Evolutionary conservation across 352 stramenopile species (phyloP), one percentile per base, ranked within the genome.

Genomic region (Pelagophyceae sp.): DNA sequence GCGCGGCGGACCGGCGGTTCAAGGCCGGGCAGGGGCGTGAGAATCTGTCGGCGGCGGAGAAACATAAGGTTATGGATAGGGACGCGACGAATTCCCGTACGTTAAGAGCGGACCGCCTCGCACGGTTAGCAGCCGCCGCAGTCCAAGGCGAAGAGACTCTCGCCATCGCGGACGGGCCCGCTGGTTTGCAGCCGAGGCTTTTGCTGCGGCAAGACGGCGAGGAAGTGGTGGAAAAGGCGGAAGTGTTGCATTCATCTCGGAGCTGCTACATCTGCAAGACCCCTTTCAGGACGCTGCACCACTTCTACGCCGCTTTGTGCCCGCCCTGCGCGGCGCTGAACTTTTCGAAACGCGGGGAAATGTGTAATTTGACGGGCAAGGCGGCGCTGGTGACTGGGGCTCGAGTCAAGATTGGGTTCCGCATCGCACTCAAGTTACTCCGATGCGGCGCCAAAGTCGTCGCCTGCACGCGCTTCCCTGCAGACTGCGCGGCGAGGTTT

Each of bases 391-490:
- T 98, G 11, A 98, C 94, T 0, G 93, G 93, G 63, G 91, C 91
- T 5, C 86, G 94, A 35, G 93, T 98, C 58, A 98, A 98, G 85
- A 98, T 98, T 83, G 93, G 94, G 5, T 97, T 92, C 80, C 90
- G 97, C 80, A 92, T 93, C 25, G 88, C 91, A 32, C 83, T 98
- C 38, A 98, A 98, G 83, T 82, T 98, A 51, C 83, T 98, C 54
- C 83, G 96, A 5, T 87, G 85, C 45, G 92, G 91, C 5, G 87
- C 87, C 17, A 89, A 77, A 5, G 93, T 97, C 1, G 84, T 51
- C 67, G 67, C 67, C 35, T 60, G 11, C 15, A 37, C 67, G 67
- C 38, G 67, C 35, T 74, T n/a, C 67, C 67, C 38, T 3, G 67
- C 67, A 37, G 67, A 50, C 67, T 32, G 20, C 35, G 67, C 67